phyloP scores from a whole-genome alignment of 306 rosid genomes.

The Lagenaria siceraria region DNA sequence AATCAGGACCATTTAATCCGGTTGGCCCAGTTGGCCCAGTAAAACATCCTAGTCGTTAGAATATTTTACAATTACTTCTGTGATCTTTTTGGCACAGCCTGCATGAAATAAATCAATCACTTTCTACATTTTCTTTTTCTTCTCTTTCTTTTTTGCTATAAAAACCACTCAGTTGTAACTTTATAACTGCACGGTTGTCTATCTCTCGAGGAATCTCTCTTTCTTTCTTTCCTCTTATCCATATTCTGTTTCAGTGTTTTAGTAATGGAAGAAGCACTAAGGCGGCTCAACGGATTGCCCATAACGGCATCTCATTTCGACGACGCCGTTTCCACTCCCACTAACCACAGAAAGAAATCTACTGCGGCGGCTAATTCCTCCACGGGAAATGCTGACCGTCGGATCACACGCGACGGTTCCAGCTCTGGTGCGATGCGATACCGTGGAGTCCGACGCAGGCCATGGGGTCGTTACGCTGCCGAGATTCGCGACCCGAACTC shows the following conservation, averaged over 20 bases:
- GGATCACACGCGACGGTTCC: conserved; percentile 21
- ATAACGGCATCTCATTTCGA: background rate
- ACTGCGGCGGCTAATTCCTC: background rate
- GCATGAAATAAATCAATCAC: conserved; percentile 31
- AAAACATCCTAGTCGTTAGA: conserved; percentile 20
- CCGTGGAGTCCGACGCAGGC: conserved; percentile 93
- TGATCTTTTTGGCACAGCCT: conserved; percentile 4
- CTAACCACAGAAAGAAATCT: background rate
- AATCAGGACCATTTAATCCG: background rate
- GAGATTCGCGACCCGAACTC: conserved; percentile 90
- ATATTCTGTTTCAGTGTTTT: too few relatives aligned
- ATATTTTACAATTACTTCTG: background rate
- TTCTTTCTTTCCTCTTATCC: background rate
- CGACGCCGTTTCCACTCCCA: background rate
- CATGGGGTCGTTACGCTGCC: conserved; percentile 97
- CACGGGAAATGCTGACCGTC: conserved; percentile 18
- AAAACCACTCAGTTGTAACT: too few relatives aligned
- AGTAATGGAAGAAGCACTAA: background rate
- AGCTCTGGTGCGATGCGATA: conserved; percentile 27
- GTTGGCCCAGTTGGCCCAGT: conserved; percentile 9
- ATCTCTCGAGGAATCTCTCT: too few relatives aligned
- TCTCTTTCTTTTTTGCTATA: background rate
- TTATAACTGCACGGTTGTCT: too few relatives aligned
- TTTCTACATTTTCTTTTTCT: background rate
- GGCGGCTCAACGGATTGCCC: background rate